Evolutionary conservation across 352 stramenopile genomes (phyloP), one percentile per base, ranked within the genome.

Genomic region (Globisporangium uncinulatum): DNA sequence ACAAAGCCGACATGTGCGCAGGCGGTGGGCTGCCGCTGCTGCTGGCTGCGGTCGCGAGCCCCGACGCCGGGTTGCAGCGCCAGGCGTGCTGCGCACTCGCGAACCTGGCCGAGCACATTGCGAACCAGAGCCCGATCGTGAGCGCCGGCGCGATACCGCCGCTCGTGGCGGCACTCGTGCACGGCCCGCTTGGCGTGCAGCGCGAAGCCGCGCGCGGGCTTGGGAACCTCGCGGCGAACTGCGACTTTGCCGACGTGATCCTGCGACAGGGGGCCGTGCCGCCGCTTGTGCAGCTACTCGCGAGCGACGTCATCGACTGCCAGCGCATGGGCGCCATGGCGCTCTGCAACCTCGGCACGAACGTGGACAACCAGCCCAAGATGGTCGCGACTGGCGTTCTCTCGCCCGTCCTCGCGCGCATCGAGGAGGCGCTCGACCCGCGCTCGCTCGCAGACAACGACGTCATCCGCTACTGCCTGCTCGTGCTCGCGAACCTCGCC

Each of bases 301-400:
- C 83, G 11, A 96, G 76, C 53, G 85, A 96, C 62, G 87, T 97
- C 19, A 73, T 96, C 21, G 83, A 97, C 52, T 98, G 90, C 60
- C 89, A 98, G 65, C 79, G 95, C 44, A 98, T 98, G 94, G 89
- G 90, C 5, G 83, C 90, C 39, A 98, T 99, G 94, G 92, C 94
- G 39, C 66, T 99, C 31, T 97, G 86, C 51, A 99, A 98, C 59
- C 62, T 98, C 19, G 92, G 82, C 20, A 97, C 89, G 20, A 98
- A 98, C 66, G 71, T 98, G 1, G 95, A 96, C 43, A 97, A 97
- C 59, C 93, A 98, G 60, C 65, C 76, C 1, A 92, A 97, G 63
- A 86, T 99, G 70, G 67, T 98, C 6, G 64, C 67, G 11, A 67
- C 82, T 41, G 89, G 88, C 17, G 84, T 98, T 17, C 76, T 98